Conservation (phyloP, 1,284 basidiomycete species). For the Waitea zeae region DNA sequence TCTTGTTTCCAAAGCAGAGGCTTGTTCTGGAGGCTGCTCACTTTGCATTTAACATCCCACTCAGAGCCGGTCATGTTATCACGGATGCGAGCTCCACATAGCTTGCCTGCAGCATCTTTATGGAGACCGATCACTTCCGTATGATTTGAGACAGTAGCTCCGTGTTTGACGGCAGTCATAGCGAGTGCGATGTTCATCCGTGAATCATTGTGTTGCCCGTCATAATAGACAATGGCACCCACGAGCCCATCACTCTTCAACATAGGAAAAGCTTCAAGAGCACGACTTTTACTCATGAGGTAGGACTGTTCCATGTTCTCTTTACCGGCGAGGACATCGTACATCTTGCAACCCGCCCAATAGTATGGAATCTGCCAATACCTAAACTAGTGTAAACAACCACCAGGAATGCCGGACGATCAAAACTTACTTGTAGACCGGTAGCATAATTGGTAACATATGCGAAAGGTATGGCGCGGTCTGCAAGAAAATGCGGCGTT, state of each 20-base stretch:
- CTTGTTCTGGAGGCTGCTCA: conserved; percentile 14
- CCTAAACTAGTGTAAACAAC: conserved; percentile 18
- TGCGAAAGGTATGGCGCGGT: conserved; percentile 88
- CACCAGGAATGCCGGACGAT: conserved; percentile 2
- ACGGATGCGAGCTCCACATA: conserved; percentile 64
- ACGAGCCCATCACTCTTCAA: conserved; percentile 86
- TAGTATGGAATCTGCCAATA: conserved; percentile 98
- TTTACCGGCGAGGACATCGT: conserved; percentile 88
- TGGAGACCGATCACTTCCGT: conserved; percentile 71
- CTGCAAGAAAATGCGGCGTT: conserved; percentile 86
- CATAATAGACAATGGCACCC: conserved; percentile 93
- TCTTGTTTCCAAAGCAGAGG: too few relatives aligned
- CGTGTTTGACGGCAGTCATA: conserved; percentile 89
- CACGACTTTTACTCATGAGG: conserved; percentile 86
- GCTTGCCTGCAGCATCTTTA: conserved; percentile 50
- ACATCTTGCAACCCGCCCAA: conserved; percentile 91
- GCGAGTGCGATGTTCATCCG: conserved; percentile 94
- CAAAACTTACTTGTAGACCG: conserved; percentile 62
- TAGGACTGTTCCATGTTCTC: conserved; percentile 97
- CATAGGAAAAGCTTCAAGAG: conserved; percentile 93
- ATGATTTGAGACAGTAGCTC: conserved; percentile 84
- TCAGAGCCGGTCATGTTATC: conserved; percentile 77
- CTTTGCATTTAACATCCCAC: conserved; percentile 75
- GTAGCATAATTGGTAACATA: conserved; percentile 91
- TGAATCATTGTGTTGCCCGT: conserved; percentile 92